Conservation (phyloP, 257 asterid species). For the Solanum phureja region DNA sequence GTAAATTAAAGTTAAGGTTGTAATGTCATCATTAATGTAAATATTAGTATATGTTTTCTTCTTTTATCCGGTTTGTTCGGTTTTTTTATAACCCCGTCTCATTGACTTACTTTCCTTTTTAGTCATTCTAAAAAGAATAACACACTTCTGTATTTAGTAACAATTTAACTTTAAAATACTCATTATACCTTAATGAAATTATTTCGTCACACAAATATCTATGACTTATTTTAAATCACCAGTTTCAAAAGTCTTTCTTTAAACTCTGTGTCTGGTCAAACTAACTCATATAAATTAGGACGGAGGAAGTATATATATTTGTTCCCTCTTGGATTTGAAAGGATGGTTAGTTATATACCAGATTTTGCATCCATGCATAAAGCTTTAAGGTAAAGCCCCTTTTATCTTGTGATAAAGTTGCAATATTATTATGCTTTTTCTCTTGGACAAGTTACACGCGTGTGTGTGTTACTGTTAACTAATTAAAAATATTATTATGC, state of each 20-base stretch:
- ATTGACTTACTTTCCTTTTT: background rate
- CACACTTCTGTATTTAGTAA: background rate
- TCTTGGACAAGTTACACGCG: background rate
- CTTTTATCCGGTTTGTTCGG: too few relatives aligned
- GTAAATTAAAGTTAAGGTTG: too few relatives aligned
- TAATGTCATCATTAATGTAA: too few relatives aligned
- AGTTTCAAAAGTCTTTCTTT: too few relatives aligned
- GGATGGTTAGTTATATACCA: background rate
- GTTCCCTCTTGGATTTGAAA: background rate
- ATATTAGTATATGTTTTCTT: too few relatives aligned
- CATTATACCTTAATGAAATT: background rate
- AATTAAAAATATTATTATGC: background rate
- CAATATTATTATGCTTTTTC: background rate
- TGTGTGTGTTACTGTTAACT: background rate
- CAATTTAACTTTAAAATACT: background rate
- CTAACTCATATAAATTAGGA: background rate
- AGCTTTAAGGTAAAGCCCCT: background rate
- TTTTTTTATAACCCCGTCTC: too few relatives aligned
- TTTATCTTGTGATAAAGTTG: background rate
- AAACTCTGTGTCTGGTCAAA: too few relatives aligned
- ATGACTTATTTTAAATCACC: background rate
- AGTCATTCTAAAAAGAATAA: background rate
- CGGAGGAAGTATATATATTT: background rate
- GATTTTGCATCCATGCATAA: conserved; percentile 1
- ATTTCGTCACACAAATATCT: background rate